These are phyloP conservation scores for Daldinia childiae DNA, from an alignment of 495 filamentous ascomycete species.

Conservation along the genomic window DNA sequence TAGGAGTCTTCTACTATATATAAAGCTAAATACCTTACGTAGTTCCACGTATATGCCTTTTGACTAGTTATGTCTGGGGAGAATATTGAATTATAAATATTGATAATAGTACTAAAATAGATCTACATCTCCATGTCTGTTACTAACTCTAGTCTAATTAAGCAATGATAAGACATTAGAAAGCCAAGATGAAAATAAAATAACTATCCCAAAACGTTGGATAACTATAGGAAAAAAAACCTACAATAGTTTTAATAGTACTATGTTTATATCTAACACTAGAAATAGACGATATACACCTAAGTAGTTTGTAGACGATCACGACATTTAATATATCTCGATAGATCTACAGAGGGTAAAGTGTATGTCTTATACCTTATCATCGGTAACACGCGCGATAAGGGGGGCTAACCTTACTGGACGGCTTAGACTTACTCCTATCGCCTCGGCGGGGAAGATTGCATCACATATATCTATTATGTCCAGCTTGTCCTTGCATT, in stretches of 20 bases:
- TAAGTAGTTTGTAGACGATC: not conserved
- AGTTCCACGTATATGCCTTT: not conserved
- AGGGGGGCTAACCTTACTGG: conserved; percentile 18
- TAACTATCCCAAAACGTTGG: not conserved
- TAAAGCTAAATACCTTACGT: too few relatives aligned
- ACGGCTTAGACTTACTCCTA: conserved; percentile 4
- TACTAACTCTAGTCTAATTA: too few relatives aligned
- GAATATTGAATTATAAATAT: too few relatives aligned
- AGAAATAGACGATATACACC: not conserved
- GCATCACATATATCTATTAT: conserved; percentile 14
- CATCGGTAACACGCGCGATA: conserved; percentile 5
- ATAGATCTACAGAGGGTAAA: conserved; percentile 6
- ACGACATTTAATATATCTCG: not conserved
- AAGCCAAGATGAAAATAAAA: not conserved
- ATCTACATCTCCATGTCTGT: too few relatives aligned
- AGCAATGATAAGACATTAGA: too few relatives aligned
- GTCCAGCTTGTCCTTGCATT: conserved; percentile 8
- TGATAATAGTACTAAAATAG: too few relatives aligned
- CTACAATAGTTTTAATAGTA: not conserved
- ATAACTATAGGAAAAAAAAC: not conserved
- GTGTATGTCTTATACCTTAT: conserved; percentile 18
- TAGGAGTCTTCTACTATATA: not conserved
- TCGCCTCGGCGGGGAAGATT: conserved; percentile 33
- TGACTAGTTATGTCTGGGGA: too few relatives aligned
- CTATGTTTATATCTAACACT: not conserved